These are phyloP conservation scores for Auricularia sp. DNA, from an alignment of 768 basidiomycete species.

Conservation along the genomic window DNA sequence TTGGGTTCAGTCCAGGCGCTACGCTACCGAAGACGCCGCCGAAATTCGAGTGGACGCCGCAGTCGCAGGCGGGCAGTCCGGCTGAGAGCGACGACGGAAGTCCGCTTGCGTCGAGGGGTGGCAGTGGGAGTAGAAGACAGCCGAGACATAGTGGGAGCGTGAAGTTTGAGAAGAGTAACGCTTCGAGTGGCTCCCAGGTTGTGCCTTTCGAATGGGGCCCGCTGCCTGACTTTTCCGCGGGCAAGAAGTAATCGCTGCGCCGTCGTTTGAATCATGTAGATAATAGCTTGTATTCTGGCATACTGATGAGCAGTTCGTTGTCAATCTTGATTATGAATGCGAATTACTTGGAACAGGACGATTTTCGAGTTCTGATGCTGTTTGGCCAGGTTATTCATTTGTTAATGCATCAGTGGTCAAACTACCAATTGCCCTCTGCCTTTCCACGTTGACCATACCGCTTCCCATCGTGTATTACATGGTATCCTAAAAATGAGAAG, in stretches of 20 bases:
- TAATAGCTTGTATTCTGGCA: too few relatives aligned
- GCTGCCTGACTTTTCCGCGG: conserved; percentile 6
- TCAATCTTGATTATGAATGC: too few relatives aligned
- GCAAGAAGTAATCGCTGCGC: neutral
- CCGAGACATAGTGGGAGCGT: conserved; percentile 1
- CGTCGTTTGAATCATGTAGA: too few relatives aligned
- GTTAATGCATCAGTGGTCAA: too few relatives aligned
- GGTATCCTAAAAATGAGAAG: too few relatives aligned
- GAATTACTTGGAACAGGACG: too few relatives aligned
- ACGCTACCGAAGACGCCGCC: neutral
- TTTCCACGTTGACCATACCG: too few relatives aligned
- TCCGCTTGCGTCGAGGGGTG: neutral
- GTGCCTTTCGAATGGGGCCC: conserved; percentile 16
- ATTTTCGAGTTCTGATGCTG: too few relatives aligned
- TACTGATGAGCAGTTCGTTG: too few relatives aligned
- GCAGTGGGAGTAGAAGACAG: neutral
- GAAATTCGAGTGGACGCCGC: conserved; percentile 17
- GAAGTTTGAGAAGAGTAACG: neutral
- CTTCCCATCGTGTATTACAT: too few relatives aligned
- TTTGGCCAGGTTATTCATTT: too few relatives aligned
- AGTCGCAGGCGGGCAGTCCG: neutral
- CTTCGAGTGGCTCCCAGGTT: neutral
- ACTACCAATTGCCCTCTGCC: too few relatives aligned
- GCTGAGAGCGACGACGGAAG: neutral
- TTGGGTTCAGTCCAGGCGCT: neutral